Evolutionary conservation across 495 filamentous ascomycete genomes (phyloP).

Genomic region (Talaromyces adpressus): DNA sequence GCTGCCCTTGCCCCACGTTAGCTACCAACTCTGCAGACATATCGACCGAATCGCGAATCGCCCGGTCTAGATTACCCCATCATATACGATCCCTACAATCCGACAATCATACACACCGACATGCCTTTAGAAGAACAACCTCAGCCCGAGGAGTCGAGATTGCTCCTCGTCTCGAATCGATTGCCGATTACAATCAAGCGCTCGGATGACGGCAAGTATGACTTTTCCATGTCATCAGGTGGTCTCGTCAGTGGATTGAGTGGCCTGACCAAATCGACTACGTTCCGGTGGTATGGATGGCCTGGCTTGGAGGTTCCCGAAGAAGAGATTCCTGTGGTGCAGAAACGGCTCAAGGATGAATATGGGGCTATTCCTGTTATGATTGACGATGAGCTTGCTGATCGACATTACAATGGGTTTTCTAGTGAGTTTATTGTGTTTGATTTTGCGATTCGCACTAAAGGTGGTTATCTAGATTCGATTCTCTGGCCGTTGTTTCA

Average conservation of each 20-base stretch:
- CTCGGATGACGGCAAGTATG: conserved; percentile 62
- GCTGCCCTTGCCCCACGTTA: background rate
- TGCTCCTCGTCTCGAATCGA: conserved; percentile 78
- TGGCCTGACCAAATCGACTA: conserved; percentile 72
- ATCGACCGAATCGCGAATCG: background rate
- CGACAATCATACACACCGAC: background rate
- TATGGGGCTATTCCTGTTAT: conserved; percentile 62
- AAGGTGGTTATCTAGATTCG: conserved; percentile 48
- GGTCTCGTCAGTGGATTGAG: conserved; percentile 80
- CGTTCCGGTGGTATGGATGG: conserved; percentile 89
- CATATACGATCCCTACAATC: background rate
- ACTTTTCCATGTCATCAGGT: conserved; percentile 82
- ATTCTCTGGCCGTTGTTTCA: conserved; percentile 88
- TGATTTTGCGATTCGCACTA: background rate
- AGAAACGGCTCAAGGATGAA: conserved; percentile 51
- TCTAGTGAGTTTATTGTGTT: conserved; percentile 46
- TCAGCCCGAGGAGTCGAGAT: conserved; percentile 15
- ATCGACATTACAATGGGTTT: conserved; percentile 70
- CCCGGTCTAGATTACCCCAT: background rate
- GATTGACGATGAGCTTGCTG: conserved; percentile 59
- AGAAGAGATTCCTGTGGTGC: conserved; percentile 45
- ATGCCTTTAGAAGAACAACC: conserved; percentile 1
- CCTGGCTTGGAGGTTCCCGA: conserved; percentile 70
- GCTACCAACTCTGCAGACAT: background rate
- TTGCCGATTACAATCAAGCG: conserved; percentile 83